Base-by-base conservation (phyloP, 2,329 filamentous ascomycete genomes). In the Coniella lustricola region DNA sequence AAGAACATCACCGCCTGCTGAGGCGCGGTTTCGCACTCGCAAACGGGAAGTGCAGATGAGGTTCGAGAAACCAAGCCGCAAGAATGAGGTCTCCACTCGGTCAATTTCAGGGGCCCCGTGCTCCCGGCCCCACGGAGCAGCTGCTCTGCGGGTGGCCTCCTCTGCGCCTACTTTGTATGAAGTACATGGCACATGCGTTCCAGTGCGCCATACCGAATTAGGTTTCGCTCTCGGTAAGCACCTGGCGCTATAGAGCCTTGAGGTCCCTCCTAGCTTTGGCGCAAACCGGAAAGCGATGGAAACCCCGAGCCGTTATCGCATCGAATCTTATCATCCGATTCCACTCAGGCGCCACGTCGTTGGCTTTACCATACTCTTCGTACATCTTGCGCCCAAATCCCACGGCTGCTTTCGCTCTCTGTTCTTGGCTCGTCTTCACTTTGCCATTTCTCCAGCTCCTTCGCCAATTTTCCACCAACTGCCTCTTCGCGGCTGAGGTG, bases 311-410 rank as follows among this genome's bases (percentile, higher is more conserved):
- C 22, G 22, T 41, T 41, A 41, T 41, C 38, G 38, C 38, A 29
- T 21, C 38, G 38, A 25, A 41, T 41, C 38, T 41, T 41, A 41
- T 41, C 38, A 25, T 31, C 38, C 29, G 38, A 31, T 41, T 31
- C 21, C 37, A 41, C n/a, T 41, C 38, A 25, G 35, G 38, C 38
- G 38, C 38, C 38, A 41, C 38, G 38, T 41, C 22, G 38, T 41
- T 17, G 38, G 17, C 38, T 41, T 31, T 41, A 29, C 25, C 25
- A 29, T 29, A n/a, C n/a, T n/a, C n/a, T n/a, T n/a, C n/a, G n/a
- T n/a, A 29, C 25, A 29, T 29, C 25, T 29, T 29, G 25, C 25
- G 25, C 25, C 25, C 25, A 29, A 10, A 10, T 29, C 25, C n/a
- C 25, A 29, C 25, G 25, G 25, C 22, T 41, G 22, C 7, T 16